Conservation (phyloP, 2,329 filamentous ascomycete species). For the Taxawa tesnikishii region DNA sequence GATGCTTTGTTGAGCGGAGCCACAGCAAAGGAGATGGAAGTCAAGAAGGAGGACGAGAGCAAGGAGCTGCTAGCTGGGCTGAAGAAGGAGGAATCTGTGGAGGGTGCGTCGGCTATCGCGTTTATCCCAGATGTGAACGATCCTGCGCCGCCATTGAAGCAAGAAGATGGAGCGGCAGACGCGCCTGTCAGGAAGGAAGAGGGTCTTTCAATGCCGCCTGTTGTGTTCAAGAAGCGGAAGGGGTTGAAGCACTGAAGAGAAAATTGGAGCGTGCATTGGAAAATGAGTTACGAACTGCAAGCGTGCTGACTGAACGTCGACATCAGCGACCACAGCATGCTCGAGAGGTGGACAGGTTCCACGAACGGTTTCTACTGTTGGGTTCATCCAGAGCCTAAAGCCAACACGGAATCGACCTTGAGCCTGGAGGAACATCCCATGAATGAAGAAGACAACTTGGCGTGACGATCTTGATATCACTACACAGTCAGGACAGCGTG, state of each 20-base stretch:
- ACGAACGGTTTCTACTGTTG: no score
- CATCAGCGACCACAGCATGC: no score
- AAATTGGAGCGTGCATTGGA: no score
- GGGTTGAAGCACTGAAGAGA: constrained; percentile 12
- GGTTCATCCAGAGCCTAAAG: no score
- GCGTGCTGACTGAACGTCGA: no score
- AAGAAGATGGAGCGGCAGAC: constrained; percentile 3
- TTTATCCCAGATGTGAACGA: constrained; percentile 11
- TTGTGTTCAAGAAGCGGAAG: constrained; percentile 74
- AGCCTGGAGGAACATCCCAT: no score
- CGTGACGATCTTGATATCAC: no score
- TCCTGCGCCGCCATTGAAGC: not conserved
- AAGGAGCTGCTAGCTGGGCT: constrained; percentile 15
- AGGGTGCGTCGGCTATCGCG: constrained; percentile 16
- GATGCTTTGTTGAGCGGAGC: constrained; percentile 42
- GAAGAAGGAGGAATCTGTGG: constrained; percentile 19
- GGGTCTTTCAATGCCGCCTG: constrained; percentile 29
- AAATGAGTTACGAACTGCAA: no score
- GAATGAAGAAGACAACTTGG: no score
- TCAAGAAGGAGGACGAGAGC: constrained; percentile 20
- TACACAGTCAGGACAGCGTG: no score
- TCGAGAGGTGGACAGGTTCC: no score
- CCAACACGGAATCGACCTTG: no score
- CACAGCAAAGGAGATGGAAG: constrained; percentile 14
- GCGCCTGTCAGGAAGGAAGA: constrained; percentile 11